Base-by-base conservation (phyloP, 179 eudicot genomes). In the Nepenthes alata region DNA sequence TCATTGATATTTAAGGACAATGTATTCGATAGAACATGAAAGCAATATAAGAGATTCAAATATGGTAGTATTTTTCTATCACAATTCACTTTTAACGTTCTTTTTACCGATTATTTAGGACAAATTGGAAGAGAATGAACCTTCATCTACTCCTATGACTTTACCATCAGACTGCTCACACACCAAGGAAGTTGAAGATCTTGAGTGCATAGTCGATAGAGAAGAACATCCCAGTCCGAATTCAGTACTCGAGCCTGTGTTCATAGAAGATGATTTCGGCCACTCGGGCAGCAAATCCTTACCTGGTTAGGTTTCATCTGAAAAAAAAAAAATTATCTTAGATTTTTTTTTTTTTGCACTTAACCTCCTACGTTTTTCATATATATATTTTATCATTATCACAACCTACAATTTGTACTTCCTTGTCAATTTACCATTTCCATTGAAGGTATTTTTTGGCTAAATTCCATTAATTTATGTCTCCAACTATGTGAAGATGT, bases 171-270 rank as follows among this genome's bases (percentile, higher is more conserved):
- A 41, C 45, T 72, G 67, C 66, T 72, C 72, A 38, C 35, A 54
- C 3, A 65, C 67, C 63, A 70, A 63, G 61, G 69, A 74, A 57
- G 61, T 60, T 35, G 76, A 77, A 54, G 85, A 74, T 71, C 60
- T 62, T 52, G 79, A 75, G 58, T 52, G 55, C 34, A 48, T 49
- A 50, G 70, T 66, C 12, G 89, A 86, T 58, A 77, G 74, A 65
- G 61, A 75, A 47, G 83, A 76, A 62, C 78, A 70, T 54, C 89
- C 87, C 11, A 87, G 95, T 74, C 95, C 95, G 5, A 51, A 80
- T 57, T 87, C 95, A 35, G 89, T 87, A 54, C 95, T 87, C 53
- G 95, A 84, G 60, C 82, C 82, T 45, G 6, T 78, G 15, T 87
- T 72, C 60, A 0, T 25, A 25, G 89, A 82, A 14, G 87, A 84